phyloP scores from a whole-genome alignment of 2,329 filamentous ascomycete species.

The Fusarium sp. region DNA sequence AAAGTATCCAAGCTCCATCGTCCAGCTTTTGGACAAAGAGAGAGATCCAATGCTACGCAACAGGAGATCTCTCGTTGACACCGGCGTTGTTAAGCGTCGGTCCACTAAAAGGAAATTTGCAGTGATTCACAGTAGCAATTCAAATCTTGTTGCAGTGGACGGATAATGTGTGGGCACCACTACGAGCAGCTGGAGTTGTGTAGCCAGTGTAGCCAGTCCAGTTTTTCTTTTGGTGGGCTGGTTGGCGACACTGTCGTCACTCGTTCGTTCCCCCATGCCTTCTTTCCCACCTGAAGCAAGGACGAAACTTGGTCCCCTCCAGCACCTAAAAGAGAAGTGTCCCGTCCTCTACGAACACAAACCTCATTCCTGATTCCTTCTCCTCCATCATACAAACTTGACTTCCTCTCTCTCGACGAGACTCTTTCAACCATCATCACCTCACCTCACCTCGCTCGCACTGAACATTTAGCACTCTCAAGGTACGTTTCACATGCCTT shows the following conservation, averaged over 20 bases:
- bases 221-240: constrained; percentile 9
- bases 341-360: constrained; percentile 23
- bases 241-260: constrained; percentile 36
- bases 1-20: constrained; percentile 30
- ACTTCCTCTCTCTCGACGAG: not conserved
- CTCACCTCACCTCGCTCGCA: not conserved
- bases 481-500: constrained; percentile 29
- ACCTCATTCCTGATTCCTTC: constrained; percentile 31
- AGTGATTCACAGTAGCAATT: not conserved
- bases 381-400: constrained; percentile 9
- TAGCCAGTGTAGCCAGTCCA: not conserved
- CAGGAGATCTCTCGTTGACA: constrained; percentile 8
- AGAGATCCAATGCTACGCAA: not conserved
- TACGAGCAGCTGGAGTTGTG: not conserved
- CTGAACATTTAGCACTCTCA: constrained; percentile 14
- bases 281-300: constrained; percentile 7
- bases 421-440: not conserved
- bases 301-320: constrained; percentile 30
- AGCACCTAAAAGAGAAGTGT: constrained; percentile 27
- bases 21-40: constrained; percentile 18
- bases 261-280: constrained; percentile 3
- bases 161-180: not conserved
- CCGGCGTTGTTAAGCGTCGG: constrained; percentile 15
- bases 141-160: not conserved
- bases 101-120: constrained; percentile 14